Evolutionary conservation across 177 flowering plant species (phyloP), one percentile per base, ranked within the genome.

Genomic region (Tripterygium wilfordii): DNA sequence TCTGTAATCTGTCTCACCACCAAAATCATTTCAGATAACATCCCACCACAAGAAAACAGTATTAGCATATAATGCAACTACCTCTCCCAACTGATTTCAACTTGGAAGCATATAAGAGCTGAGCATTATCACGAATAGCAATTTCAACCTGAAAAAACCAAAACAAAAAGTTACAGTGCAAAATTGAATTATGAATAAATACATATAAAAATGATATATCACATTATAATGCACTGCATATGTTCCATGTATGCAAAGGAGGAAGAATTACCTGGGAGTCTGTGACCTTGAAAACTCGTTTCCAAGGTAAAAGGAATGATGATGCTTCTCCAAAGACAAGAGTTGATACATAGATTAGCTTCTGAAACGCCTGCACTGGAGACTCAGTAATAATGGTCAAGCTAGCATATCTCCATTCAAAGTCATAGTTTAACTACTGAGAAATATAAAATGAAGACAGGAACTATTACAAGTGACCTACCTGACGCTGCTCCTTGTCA

Each of bases 281-380:
- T 15, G 97, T 81, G 58, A 87, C 74, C 63, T 82, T 83, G 64
- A 94, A 94, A 48, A 94, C 80, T 39, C 99, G 95, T 61, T 90
- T 94, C 99, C 99, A 94, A 42, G 99, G 99, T 69, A 94, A 68
- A 67, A 94, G 96, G 62, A 94, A 94, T 10, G 80, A 54, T 26
- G 99, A 79, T 36, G 99, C 97, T 50, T 82, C 95, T 15, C 99
- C 97, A 73, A 94, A 94, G 20, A 94, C 95, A 58, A 87, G 88
- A 21, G 74, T 85, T 31, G 97, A 94, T 22, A 94, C 96, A 70
- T 94, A 94, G 27, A 94, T 77, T 54, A 94, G 66, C 85, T 81
- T 94, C 84, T 88, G 95, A 76, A 94, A 94, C 64, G 96, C 97
- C 99, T 94, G 97, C 92, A 80, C 82, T 76, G 77, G 77, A 79